phyloP scores from a whole-genome alignment of 345 rosid genomes.

The Bretschneidera sinensis region DNA sequence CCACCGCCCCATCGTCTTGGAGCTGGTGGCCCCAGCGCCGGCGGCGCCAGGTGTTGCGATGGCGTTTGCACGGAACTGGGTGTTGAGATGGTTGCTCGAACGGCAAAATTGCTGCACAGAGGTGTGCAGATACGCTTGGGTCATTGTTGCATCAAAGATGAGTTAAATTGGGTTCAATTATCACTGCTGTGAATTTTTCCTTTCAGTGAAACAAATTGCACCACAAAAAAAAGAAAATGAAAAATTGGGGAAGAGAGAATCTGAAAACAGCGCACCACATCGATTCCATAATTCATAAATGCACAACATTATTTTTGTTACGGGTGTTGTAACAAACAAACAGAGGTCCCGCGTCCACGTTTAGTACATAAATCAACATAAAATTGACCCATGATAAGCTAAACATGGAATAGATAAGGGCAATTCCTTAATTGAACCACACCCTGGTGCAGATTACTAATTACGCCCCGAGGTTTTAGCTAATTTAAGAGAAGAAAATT shows the following conservation, averaged over 20 bases:
- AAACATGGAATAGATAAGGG: too few species aligned
- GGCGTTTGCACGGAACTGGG: constrained; percentile 38
- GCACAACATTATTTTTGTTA: neutral
- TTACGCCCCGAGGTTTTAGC: too few species aligned
- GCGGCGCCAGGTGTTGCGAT: constrained; percentile 18
- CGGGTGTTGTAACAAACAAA: neutral
- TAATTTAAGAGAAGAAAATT: too few species aligned
- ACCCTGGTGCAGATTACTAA: too few species aligned
- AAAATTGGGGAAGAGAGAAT: neutral
- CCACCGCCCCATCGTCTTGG: constrained; percentile 86
- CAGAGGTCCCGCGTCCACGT: neutral
- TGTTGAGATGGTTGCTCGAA: constrained; percentile 22
- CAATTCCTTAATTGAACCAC: too few species aligned
- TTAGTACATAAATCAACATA: neutral
- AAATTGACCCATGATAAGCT: neutral
- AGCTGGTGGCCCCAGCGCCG: constrained; percentile 34
- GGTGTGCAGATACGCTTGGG: neutral
- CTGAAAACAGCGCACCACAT: neutral
- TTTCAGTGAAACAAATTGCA: neutral
- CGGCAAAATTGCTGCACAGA: neutral
- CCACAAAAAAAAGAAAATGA: neutral
- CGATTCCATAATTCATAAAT: neutral
- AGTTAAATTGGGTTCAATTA: neutral
- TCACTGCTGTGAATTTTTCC: neutral
- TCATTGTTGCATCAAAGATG: neutral